A percentile compares a stretch with the other conserved stretches of the same genome.
phyloP scores from a whole-genome alignment of 768 basidiomycete genomes.

The Tricholoma flavovirens region DNA sequence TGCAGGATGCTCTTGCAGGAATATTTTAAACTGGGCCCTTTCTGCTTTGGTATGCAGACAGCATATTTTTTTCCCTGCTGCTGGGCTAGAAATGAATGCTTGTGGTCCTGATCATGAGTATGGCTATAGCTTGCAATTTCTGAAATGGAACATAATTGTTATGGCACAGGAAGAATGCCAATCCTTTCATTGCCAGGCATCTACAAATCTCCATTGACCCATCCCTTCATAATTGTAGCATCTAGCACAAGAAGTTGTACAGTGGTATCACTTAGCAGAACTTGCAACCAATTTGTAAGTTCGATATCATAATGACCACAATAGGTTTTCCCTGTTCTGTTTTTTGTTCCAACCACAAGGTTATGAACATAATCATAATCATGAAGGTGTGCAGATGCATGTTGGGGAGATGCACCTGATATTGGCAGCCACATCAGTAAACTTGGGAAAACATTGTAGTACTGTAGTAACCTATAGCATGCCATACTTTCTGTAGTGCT shows the following conservation, averaged over 20 bases:
- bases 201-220: conserved; percentile 8
- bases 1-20: conserved; percentile 9
- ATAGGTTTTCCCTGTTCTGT: neutral
- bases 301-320: conserved; percentile 17
- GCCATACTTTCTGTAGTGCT: no score
- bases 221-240: neutral
- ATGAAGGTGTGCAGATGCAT: conserved; percentile 19
- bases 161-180: conserved; percentile 6
- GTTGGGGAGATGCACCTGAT: conserved; percentile 17
- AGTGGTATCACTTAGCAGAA: neutral
- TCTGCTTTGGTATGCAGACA: conserved; percentile 19
- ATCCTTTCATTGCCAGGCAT: neutral
- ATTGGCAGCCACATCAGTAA: neutral
- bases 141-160: neutral
- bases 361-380: conserved; percentile 19
- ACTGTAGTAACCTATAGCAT: no score
- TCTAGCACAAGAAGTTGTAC: no score
- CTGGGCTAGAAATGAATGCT: no score
- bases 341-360: neutral
- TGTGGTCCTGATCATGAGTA: no score
- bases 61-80: neutral
- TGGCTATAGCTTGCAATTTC: conserved; percentile 1
- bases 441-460: no score
- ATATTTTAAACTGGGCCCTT: conserved; percentile 15
- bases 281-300: conserved; percentile 12